Base-by-base conservation (phyloP, 768 basidiomycete genomes). In the Phallus indusiatus region DNA sequence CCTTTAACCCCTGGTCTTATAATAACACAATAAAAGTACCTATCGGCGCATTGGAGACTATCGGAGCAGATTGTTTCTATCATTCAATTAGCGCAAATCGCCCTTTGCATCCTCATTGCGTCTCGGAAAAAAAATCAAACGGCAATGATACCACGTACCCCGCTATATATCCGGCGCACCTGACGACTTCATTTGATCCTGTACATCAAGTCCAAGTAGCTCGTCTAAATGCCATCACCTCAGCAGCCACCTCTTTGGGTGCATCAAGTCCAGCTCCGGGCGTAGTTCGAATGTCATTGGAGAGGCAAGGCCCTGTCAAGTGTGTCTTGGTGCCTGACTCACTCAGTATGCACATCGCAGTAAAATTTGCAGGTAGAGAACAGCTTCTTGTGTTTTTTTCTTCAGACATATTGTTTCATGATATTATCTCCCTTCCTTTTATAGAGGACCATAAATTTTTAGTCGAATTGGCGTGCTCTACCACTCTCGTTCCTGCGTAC, bases 401-500 rank as follows among this genome's bases (percentile, higher is more conserved):
- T 5, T 18, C n/a, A 18, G 17, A 6, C 21, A 11, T 50, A n/a
- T 5, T 24, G 11, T 16, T 34, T 34, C 20, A 22, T 28, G n/a
- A 48, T 28, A 28, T 3, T 28, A 7, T 18, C 4, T 35, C 21
- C 47, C 14, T 20, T 37, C 21, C 10, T 35, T 24, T 57, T 51
- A 46, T 63, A 87, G 88, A 86, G 62, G 86, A 88, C 60, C 88
- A 90, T 66, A 88, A 87, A 68, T 72, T 83, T 58, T 73, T 90
- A 22, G 81, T 86, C 10, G 88, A 91, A 64, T 74, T 90, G 21
- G 84, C 89, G 1, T 89, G 88, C 62, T 76, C 86, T 5, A 82
- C 85, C 8, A 82, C 88, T 2, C 74, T 91, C 8, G 75, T 79
- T 1, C 79, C 86, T 1, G 87, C 81, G 1, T 90, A 89, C 66